Base-by-base conservation (phyloP, 1,139 yeast species). In the Hyphopichia buzzinii region DNA sequence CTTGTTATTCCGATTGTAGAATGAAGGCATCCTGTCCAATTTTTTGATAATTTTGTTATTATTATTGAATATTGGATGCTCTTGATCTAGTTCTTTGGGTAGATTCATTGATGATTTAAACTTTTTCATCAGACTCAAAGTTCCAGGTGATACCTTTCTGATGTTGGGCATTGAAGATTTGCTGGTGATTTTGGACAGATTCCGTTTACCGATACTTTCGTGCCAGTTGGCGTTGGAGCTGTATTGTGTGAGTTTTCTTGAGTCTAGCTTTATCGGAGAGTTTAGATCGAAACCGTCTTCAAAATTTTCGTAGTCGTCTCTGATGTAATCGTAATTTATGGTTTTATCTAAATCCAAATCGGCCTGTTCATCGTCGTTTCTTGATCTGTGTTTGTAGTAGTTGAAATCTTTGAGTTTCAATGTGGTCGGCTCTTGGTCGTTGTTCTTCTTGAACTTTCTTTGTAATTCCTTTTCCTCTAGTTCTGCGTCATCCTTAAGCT, bases 1-100 rank as follows among this genome's bases (percentile, higher is more conserved):
- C 17, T 45, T 40, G 15, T 29, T 27, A 17, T 36, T 39, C 28
- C 43, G 47, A 29, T 51, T 53, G 43, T 67, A 66, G 43, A 70
- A 70, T 2, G 74, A 68, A 0, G 75, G 75, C 30, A 69, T 69
- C 25, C 76, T 49, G 40, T 68, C 72, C 29, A 70, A 49, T 42
- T 66, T 68, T 30, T 60, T 47, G 30, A 66, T 65, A 14, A 69
- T 57, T 34, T 56, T 55, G 42, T 63, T 62, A 36, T 61, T 59
- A 42, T 55, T 53, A 38, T 64, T 64, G 47, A 62, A 63, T 11
- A 52, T 50, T 0, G 63, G 62, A 30, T 52, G 56, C 26, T 47
- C 52, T 22, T 42, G 44, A 11, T 38, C 43, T 7, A 37, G 34
- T 17, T 47, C 42, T 26, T 43, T 34, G 4, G 40, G 43, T 17